Percentiles rank a stretch among this genome's conserved stretches.
Evolutionary conservation across 805 yeast genomes (phyloP).

Genomic region (Saturnispora diversa): DNA sequence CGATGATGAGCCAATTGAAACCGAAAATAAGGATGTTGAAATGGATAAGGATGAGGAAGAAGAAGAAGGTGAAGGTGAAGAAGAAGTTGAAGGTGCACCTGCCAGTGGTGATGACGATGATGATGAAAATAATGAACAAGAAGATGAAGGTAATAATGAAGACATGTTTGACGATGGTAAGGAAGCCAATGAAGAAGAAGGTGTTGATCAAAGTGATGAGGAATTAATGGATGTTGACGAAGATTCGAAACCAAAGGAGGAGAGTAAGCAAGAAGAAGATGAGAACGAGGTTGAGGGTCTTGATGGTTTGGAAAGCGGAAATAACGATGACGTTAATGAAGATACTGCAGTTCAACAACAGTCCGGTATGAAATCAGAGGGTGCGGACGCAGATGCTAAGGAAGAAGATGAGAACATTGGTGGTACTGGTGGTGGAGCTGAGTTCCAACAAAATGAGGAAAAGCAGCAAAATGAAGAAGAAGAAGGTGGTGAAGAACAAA

Average conservation of each 20-base stretch:
- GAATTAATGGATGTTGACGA: slow-evolving; percentile 25
- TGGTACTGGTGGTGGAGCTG: slow-evolving; percentile 46
- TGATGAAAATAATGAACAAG: slow-evolving; percentile 28
- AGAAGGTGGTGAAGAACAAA: slow-evolving; percentile 38
- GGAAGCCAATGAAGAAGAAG: slow-evolving; percentile 25
- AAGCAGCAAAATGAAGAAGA: slow-evolving; percentile 34
- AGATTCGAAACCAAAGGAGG: slow-evolving; percentile 22
- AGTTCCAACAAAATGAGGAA: slow-evolving; percentile 33
- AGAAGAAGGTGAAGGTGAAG: slow-evolving; percentile 20
- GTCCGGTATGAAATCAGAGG: slow-evolving; percentile 30
- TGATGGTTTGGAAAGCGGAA: slow-evolving; percentile 29
- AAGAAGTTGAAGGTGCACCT: slow-evolving; percentile 24
- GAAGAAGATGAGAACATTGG: slow-evolving; percentile 56
- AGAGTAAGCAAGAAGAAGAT: slow-evolving; percentile 28
- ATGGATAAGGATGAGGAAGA: slow-evolving; percentile 24
- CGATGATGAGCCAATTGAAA: slow-evolving; percentile 17
- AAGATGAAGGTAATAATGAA: slow-evolving; percentile 19
- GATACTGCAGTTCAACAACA: slow-evolving; percentile 31
- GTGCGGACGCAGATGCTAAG: slow-evolving; percentile 31
- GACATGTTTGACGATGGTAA: slow-evolving; percentile 17
- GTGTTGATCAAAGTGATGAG: slow-evolving; percentile 27
- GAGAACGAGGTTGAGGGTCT: slow-evolving; percentile 27
- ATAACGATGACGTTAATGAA: slow-evolving; percentile 27
- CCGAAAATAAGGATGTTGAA: slow-evolving; percentile 26
- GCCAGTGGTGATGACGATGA: slow-evolving; percentile 25